phyloP scores from a whole-genome alignment of 345 rosid species.

The Trapa bicornis region DNA sequence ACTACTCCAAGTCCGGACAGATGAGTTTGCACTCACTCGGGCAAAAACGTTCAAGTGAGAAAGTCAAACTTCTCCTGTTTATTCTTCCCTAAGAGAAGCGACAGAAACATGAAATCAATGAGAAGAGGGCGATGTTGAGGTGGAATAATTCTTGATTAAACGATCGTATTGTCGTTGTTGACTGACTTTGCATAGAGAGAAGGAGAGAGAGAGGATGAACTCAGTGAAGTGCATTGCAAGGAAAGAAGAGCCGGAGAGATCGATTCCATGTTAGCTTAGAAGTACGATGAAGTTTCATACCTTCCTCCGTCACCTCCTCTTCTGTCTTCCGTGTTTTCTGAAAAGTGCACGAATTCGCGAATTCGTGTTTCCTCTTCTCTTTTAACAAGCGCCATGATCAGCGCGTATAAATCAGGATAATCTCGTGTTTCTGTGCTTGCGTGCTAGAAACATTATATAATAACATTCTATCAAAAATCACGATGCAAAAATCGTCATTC shows the following conservation, averaged over 20 bases:
- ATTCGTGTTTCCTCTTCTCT: not conserved
- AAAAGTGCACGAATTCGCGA: not conserved
- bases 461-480: too few species aligned
- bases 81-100: not conserved
- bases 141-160: too few species aligned
- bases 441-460: too few species aligned
- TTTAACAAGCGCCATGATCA: not conserved
- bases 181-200: not conserved
- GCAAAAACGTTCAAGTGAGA: not conserved
- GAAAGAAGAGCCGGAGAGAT: slow-evolving; percentile 7
- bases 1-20: not conserved
- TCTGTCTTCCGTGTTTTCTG: not conserved
- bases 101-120: not conserved
- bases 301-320: not conserved
- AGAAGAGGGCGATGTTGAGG: not conserved
- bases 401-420: not conserved
- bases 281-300: not conserved
- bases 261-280: slow-evolving; percentile 3
- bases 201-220: not conserved
- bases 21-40: not conserved
- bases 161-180: too few species aligned
- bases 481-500: too few species aligned
- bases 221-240: not conserved
- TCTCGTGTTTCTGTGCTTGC: not conserved
- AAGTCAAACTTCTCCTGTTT: not conserved